Base-by-base conservation (phyloP, 768 basidiomycete genomes). In the Hypsizygus marmoreus region DNA sequence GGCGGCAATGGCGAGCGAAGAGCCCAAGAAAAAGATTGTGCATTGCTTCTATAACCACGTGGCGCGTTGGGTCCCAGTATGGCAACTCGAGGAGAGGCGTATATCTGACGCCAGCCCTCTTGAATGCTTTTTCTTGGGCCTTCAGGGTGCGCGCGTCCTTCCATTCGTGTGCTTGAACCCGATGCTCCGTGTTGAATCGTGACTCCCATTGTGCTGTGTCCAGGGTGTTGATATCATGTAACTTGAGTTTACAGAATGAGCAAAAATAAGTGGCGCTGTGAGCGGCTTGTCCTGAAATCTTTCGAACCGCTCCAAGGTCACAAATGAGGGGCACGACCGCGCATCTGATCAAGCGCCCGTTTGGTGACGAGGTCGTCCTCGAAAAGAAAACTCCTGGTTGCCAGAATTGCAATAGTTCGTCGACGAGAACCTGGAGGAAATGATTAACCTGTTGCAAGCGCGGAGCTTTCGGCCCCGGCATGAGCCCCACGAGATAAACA, bases 41-140 rank as follows among this genome's bases (percentile, higher is more conserved):
- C 71, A 74, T 73, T 2, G 65, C 39, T 40, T 76, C 72, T 9
- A 73, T 49, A 0, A 69, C 52, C 3, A 62, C 43, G 33, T 50
- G 64, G 3, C 42, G 40, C 3, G 56, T 55, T 0, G 63, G 61
- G 45, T 72, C 62, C 63, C 70, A 74, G 45, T 75, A 75, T 0
- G 63, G 61, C 2, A 76, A 60, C 0, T 60, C 40, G 7, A 66
- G 48, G 4, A 75, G 47, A 23, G 49, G 48, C 1, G 67, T 58
- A 49, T 54, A 67, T 4, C 68, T 53, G 16, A 64, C 40, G 0
- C 65, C 66, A 34, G 53, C 40, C 6, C 38, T 33, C 12, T 57
- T 32, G n/a, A 51, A 60, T 6, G 61, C 19, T 12, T 41, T 44
- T 4, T 58, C 41, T 16, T 48, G 56, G 17, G 54, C 51, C 1